These are phyloP conservation scores for Cyberlindnera misumaiensis DNA, from an alignment of 805 yeast genomes.

Conservation along the genomic window DNA sequence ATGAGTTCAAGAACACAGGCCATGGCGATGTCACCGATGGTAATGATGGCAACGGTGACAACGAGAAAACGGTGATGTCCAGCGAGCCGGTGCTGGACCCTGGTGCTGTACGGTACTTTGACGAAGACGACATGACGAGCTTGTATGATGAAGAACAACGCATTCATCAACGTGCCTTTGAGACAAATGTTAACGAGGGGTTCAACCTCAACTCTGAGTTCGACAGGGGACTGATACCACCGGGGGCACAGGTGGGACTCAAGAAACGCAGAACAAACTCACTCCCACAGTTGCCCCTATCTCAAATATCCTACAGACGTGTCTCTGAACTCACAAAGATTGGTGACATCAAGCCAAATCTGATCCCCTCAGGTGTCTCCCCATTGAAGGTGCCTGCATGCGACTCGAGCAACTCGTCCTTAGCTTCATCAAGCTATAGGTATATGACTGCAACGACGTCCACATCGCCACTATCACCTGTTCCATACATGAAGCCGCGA, in stretches of 20 bases:
- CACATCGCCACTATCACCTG: slow-evolving; percentile 16
- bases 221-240: neutral
- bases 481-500: slow-evolving; percentile 8
- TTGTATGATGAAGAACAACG: neutral
- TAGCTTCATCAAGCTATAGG: slow-evolving; percentile 5
- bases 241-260: slow-evolving; percentile 21
- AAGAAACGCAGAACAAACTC: slow-evolving; percentile 46
- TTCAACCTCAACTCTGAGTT: slow-evolving; percentile 13
- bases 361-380: slow-evolving; percentile 11
- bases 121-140: slow-evolving; percentile 26
- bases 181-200: slow-evolving; percentile 5
- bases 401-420: slow-evolving; percentile 3
- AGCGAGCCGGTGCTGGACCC: no score
- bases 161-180: neutral
- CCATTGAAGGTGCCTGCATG: slow-evolving; percentile 1
- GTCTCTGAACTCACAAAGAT: slow-evolving; percentile 31
- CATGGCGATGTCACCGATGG: slow-evolving; percentile 1
- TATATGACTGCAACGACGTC: slow-evolving; percentile 3
- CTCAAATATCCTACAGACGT: slow-evolving; percentile 35
- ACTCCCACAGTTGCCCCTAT: slow-evolving; percentile 45
- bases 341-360: slow-evolving; percentile 35
- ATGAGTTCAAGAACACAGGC: slow-evolving; percentile 9
- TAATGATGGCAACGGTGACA: neutral
- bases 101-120: slow-evolving; percentile 25
- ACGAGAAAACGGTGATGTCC: neutral